phyloP scores from a whole-genome alignment of 2,329 filamentous ascomycete genomes.

The Albophoma yamanashiensis region DNA sequence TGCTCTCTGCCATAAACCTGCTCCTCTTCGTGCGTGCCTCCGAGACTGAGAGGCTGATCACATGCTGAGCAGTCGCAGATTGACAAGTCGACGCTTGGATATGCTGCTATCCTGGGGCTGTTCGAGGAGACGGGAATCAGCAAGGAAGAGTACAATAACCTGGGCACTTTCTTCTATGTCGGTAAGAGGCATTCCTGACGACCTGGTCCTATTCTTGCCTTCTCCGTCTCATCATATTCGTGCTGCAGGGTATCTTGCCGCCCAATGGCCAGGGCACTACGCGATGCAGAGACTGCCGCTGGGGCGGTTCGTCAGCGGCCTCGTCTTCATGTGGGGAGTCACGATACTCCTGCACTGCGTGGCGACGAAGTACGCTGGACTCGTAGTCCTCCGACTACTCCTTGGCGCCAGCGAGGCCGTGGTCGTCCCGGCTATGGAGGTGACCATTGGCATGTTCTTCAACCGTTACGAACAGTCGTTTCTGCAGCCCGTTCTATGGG shows the following conservation, averaged over 20 bases:
- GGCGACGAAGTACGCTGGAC: slow-evolving; percentile 16
- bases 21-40: background rate
- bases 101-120: slow-evolving; percentile 27
- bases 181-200: slow-evolving; percentile 15
- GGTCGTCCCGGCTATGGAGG: slow-evolving; percentile 28
- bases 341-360: background rate
- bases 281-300: background rate
- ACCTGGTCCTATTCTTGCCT: no score
- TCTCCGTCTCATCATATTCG: background rate
- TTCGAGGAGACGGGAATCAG: slow-evolving; percentile 28
- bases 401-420: slow-evolving; percentile 23
- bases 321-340: background rate
- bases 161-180: slow-evolving; percentile 30
- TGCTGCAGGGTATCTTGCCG: background rate
- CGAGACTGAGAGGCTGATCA: no score
- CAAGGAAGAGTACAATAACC: slow-evolving; percentile 26
- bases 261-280: background rate
- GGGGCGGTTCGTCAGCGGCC: background rate
- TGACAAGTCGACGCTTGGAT: slow-evolving; percentile 27
- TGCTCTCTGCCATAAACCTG: background rate
- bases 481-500: background rate
- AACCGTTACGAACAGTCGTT: slow-evolving; percentile 21
- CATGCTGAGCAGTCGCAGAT: background rate
- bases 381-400: slow-evolving; percentile 23
- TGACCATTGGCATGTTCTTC: slow-evolving; percentile 29